These are phyloP conservation scores for Chloris gayana DNA, from an alignment of 176 grass and related monocot genomes.

Conservation along the genomic window DNA sequence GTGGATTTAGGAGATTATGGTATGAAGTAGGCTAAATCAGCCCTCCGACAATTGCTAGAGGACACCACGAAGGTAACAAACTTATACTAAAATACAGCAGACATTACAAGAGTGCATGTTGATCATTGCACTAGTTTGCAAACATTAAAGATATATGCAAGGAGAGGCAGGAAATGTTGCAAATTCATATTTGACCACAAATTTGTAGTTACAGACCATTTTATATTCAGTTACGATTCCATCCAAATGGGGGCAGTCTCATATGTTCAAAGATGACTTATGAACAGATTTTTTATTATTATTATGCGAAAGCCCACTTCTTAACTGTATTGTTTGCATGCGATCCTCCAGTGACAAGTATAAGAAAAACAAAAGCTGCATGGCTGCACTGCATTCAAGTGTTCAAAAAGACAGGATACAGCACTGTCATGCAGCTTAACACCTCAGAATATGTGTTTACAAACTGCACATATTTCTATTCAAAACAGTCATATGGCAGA, in stretches of 20 bases:
- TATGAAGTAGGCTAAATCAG: background rate
- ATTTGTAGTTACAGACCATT: background rate
- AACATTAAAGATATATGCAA: background rate
- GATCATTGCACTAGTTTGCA: background rate
- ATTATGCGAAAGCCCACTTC: background rate
- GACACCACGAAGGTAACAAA: background rate
- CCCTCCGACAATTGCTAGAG: background rate
- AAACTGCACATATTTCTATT: slow-evolving; percentile 11
- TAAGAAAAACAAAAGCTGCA: slow-evolving; percentile 15
- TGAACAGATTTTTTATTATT: background rate
- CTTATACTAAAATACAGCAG: background rate
- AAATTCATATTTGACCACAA: background rate
- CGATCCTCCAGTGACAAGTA: slow-evolving; percentile 3
- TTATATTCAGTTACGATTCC: background rate
- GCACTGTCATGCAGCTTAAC: slow-evolving; percentile 21
- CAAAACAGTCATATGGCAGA: slow-evolving; percentile 12
- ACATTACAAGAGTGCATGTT: background rate
- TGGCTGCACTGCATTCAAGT: slow-evolving; percentile 15
- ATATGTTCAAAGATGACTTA: background rate
- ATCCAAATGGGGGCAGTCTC: background rate
- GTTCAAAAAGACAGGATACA: slow-evolving; percentile 21
- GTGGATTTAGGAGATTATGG: background rate
- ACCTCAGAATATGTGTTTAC: background rate
- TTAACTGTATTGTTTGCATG: background rate
- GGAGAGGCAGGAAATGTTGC: background rate